Percentiles rank a stretch among this genome's conserved stretches.
phyloP scores from a whole-genome alignment of 768 basidiomycete genomes.

The Agrocybe praecox region DNA sequence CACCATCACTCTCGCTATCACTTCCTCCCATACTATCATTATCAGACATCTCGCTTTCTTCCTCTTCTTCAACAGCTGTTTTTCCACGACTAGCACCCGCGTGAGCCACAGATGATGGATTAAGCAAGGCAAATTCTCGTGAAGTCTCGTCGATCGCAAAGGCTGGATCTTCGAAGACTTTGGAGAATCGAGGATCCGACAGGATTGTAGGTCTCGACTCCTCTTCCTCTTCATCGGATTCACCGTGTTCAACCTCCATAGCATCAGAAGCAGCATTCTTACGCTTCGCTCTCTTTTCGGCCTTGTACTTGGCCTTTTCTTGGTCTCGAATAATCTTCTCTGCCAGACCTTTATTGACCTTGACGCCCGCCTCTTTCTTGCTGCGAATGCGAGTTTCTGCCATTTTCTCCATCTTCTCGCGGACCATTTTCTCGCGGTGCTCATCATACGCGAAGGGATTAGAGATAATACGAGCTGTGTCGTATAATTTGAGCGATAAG shows the following conservation, averaged over 20 bases:
- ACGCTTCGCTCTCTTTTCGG: constrained; percentile 54
- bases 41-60: constrained; percentile 74
- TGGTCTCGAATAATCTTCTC: constrained; percentile 76
- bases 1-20: constrained; percentile 24
- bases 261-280: constrained; percentile 32
- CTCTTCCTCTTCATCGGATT: constrained; percentile 33
- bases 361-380: constrained; percentile 70
- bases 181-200: constrained; percentile 86
- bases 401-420: constrained; percentile 91
- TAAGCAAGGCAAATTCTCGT: constrained; percentile 89
- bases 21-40: constrained; percentile 40
- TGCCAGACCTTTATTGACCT: constrained; percentile 81
- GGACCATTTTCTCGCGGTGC: constrained; percentile 85
- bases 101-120: constrained; percentile 79
- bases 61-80: constrained; percentile 88
- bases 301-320: constrained; percentile 58
- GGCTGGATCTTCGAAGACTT: constrained; percentile 88
- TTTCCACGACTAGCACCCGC: constrained; percentile 49
- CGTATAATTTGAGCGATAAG: constrained; percentile 92
- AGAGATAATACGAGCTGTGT: constrained; percentile 91
- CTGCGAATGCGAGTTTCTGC: constrained; percentile 91
- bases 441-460: constrained; percentile 97
- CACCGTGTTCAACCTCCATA: constrained; percentile 37
- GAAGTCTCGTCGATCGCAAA: constrained; percentile 90
- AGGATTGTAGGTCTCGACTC: constrained; percentile 55